Conservation (phyloP, 2,329 filamentous ascomycete genomes). For the Pseudogymnoascus sp. region DNA sequence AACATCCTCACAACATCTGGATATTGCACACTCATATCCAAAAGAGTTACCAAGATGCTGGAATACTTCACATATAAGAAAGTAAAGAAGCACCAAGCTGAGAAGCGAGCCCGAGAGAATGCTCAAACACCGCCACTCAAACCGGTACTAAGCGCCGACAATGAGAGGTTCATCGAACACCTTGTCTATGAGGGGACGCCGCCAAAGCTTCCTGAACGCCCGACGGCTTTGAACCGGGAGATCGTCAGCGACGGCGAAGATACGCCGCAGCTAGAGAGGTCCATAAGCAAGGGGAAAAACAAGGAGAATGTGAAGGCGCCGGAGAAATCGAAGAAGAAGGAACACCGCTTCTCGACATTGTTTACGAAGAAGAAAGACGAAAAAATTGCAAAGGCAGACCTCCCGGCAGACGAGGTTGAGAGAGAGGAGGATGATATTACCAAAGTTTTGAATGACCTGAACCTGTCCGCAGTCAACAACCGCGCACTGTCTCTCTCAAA, state of each 20-base stretch:
- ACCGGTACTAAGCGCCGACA: conserved; percentile 46
- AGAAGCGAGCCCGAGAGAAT: conserved; percentile 33
- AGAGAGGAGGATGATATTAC: conserved; percentile 64
- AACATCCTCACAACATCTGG: not conserved
- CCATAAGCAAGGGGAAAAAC: conserved; percentile 23
- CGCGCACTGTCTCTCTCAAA: conserved; percentile 75
- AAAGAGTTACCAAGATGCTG: conserved; percentile 38
- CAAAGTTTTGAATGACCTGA: conserved; percentile 72
- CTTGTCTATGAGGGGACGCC: conserved; percentile 42
- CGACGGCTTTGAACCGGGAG: conserved; percentile 18
- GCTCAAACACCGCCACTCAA: conserved; percentile 12
- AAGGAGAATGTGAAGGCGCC: conserved; percentile 29
- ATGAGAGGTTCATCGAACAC: conserved; percentile 49
- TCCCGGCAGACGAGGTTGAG: conserved; percentile 31
- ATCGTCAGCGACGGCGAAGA: conserved; percentile 16
- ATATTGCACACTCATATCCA: not conserved
- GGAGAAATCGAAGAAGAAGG: conserved; percentile 28
- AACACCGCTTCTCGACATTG: conserved; percentile 34
- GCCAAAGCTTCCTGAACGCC: conserved; percentile 42
- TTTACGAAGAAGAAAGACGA: conserved; percentile 33
- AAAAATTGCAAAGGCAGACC: conserved; percentile 31
- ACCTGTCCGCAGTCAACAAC: conserved; percentile 76
- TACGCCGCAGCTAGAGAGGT: not conserved
- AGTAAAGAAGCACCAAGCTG: conserved; percentile 48
- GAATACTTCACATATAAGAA: conserved; percentile 57